Conservation (phyloP, 345 rosid genomes). For the Pseudoturritis turrita region DNA sequence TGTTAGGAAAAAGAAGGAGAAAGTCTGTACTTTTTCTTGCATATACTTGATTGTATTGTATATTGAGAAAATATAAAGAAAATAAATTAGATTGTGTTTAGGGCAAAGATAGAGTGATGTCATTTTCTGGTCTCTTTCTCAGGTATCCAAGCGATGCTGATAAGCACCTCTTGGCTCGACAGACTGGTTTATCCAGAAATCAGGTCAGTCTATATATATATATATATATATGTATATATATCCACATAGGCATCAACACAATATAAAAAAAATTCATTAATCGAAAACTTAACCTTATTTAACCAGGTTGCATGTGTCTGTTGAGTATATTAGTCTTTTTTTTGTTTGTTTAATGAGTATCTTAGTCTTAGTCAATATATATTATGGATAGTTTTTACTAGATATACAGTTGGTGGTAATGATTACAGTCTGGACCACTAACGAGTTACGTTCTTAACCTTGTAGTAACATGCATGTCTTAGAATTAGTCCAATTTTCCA, state of each 20-base stretch:
- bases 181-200: slow-evolving; percentile 95
- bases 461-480: neutral
- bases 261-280: neutral
- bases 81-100: slow-evolving; percentile 6
- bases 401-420: neutral
- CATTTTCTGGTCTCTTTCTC: slow-evolving; percentile 86
- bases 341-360: neutral
- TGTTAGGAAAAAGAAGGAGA: slow-evolving; percentile 38
- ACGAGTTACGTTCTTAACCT: neutral
- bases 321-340: neutral
- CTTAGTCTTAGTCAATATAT: neutral
- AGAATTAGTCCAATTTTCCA: neutral
- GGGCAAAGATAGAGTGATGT: slow-evolving; percentile 46
- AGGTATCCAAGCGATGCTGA: slow-evolving; percentile 99
- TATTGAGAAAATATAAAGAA: neutral
- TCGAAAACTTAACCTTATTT: neutral
- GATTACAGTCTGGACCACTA: neutral
- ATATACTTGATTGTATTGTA: slow-evolving; percentile 23
- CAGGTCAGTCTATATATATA: slow-evolving; percentile 54
- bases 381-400: neutral
- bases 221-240: neutral
- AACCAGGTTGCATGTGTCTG: neutral
- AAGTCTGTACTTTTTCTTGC: slow-evolving; percentile 19
- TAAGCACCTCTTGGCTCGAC: slow-evolving; percentile 97
- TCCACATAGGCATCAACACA: neutral